A percentile compares a stretch with the other conserved stretches of the same genome.
Evolutionary conservation across 805 yeast genomes (phyloP).

Genomic region (Zygosaccharomyces kombuchaensis): DNA sequence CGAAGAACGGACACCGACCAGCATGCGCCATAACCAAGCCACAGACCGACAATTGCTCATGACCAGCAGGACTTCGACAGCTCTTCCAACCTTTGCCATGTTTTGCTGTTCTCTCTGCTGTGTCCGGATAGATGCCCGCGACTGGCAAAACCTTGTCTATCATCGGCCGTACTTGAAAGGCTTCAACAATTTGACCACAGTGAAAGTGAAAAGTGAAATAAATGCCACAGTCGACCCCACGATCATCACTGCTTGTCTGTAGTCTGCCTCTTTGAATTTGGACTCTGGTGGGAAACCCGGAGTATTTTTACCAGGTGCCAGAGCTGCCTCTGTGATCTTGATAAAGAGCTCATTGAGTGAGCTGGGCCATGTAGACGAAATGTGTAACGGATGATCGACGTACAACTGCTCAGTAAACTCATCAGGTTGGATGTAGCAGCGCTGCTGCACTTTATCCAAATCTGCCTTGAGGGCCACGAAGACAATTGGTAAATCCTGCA

Average conservation of each 20-base stretch:
- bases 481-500: conserved; percentile 70
- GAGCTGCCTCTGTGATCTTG: conserved; percentile 85
- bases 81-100: too few relatives aligned
- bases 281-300: conserved; percentile 70
- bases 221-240: conserved; percentile 70
- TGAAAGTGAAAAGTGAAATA: conserved; percentile 56
- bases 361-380: conserved; percentile 85
- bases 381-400: conserved; percentile 81
- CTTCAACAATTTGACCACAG: conserved; percentile 49
- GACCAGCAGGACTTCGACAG: too few relatives aligned
- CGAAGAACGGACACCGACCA: background rate
- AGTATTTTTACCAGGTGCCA: conserved; percentile 70
- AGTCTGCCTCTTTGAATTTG: conserved; percentile 43
- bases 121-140: too few relatives aligned
- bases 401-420: conserved; percentile 63
- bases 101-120: too few relatives aligned
- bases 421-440: conserved; percentile 84
- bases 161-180: conserved; percentile 9
- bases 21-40: too few relatives aligned
- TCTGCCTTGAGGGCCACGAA: conserved; percentile 95
- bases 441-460: conserved; percentile 89
- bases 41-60: too few relatives aligned
- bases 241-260: conserved; percentile 49
- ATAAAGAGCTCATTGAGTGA: conserved; percentile 80
- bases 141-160: background rate